Base-by-base conservation (phyloP, 1,284 basidiomycete genomes). In the Moesziomyces parantarcticus region DNA sequence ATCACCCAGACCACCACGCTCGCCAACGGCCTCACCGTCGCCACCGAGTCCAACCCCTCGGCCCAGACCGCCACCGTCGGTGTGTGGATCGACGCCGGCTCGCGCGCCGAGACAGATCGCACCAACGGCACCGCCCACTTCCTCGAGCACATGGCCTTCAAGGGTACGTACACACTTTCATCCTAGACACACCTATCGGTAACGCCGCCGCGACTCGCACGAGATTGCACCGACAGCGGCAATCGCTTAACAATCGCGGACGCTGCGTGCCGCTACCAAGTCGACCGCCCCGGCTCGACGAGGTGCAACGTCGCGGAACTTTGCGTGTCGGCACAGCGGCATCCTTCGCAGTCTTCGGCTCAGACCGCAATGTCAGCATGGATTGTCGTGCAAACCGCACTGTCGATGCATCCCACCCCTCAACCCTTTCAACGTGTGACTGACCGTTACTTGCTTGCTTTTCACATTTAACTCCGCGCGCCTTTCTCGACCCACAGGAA, bases 31-130 rank as follows among this genome's bases (percentile, higher is more conserved):
- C 75, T 84, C 29, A 84, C 79, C 41, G 78, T 85, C 57, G 85
- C 85, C 16, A 85, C 85, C 50, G 95, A 98, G 87, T 88, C 93
- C 25, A 93, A 95, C 76, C 89, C 94, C 22, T 90, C 93, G 84
- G 92, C 94, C n/a, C 92, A 96, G 86, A 98, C 96, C 14, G 96
- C 96, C 18, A 99, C 96, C 32, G 94, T 99, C 47, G 97, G 97
- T 79, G 92, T 98, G 61, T 99, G 95, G 95, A 97, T 99, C 83
- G 96, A 98, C 84, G 95, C 96, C 65, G 97, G 97, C 76, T 96
- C 93, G 70, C 89, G 97, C 67, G 94, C 94, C 68, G 97, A 99
- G 88, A 96, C 92, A 52, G 90, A 92, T 86, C 90, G 89, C 85
- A 97, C 92, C 54, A 97, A 92, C 81, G 96, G 97, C 56, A 97